Conservation (phyloP, 306 rosid genomes). For the Ormosia emarginata region DNA sequence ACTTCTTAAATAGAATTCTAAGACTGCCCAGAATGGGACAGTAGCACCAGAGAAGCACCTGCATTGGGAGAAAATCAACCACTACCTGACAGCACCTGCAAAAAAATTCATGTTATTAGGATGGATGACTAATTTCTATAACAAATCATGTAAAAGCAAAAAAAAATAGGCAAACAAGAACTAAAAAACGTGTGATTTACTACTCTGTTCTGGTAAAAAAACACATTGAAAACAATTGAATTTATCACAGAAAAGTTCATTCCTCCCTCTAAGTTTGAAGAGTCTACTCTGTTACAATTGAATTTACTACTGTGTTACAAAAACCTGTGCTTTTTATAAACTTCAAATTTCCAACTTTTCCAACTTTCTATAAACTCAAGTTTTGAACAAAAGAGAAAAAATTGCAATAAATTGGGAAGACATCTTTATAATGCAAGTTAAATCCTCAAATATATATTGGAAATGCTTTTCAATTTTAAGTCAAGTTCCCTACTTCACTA, state of each 20-base stretch:
- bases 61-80: slow-evolving; percentile 30
- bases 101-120: background rate
- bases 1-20: background rate
- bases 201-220: background rate
- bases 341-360: background rate
- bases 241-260: too few species aligned
- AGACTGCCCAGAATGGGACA: background rate
- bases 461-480: background rate
- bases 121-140: background rate
- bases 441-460: background rate
- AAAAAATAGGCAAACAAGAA: background rate
- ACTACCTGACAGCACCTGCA: slow-evolving; percentile 69
- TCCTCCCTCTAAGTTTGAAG: too few species aligned
- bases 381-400: background rate
- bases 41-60: background rate
- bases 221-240: too few species aligned
- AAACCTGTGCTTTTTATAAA: background rate
- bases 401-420: background rate
- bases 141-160: background rate
- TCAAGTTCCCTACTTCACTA: background rate
- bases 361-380: background rate
- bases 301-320: background rate
- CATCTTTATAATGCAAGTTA: background rate
- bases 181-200: background rate
- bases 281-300: too few species aligned